phyloP scores from a whole-genome alignment of 139 green algal genomes.

The Auxenochlorella pyrenoidosa region DNA sequence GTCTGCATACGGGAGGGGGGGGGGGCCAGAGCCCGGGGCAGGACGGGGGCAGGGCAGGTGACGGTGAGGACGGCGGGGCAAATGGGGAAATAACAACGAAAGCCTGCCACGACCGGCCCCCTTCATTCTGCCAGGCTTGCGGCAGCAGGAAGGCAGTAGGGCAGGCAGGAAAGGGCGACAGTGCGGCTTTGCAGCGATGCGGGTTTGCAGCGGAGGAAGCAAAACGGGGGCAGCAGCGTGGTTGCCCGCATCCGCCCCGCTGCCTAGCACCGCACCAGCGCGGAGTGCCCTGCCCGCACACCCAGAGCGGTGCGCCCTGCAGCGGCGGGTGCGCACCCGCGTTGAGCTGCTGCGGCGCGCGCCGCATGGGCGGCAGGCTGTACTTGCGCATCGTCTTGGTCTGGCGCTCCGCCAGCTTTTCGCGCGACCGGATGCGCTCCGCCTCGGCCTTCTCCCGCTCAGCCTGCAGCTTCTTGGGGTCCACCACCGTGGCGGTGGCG shows the following conservation, averaged over 20 bases:
- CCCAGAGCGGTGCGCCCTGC: neutral
- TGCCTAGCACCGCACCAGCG: too few species aligned
- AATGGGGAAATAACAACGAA: too few species aligned
- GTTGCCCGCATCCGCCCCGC: too few species aligned
- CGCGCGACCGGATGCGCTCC: constrained; percentile 43
- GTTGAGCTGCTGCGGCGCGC: constrained; percentile 35
- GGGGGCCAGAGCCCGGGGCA: neutral
- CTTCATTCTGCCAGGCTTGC: too few species aligned
- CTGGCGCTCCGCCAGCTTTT: constrained; percentile 48
- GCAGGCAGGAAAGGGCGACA: too few species aligned
- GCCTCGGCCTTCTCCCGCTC: constrained; percentile 53
- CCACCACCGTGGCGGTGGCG: constrained; percentile 50
- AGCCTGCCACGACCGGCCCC: too few species aligned
- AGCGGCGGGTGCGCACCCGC: neutral
- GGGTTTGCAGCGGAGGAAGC: too few species aligned
- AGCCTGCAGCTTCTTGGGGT: constrained; percentile 54
- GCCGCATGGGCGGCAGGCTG: neutral
- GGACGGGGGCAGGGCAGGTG: neutral
- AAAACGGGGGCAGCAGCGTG: too few species aligned
- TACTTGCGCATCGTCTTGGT: constrained; percentile 36
- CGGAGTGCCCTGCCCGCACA: too few species aligned
- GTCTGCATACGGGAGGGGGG: neutral
- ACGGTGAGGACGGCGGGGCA: neutral
- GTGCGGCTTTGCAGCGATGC: too few species aligned
- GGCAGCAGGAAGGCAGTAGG: too few species aligned